Evolutionary conservation across 352 stramenopile genomes (phyloP), one percentile per base, ranked within the genome.

Genomic region (Globisporangium polare): DNA sequence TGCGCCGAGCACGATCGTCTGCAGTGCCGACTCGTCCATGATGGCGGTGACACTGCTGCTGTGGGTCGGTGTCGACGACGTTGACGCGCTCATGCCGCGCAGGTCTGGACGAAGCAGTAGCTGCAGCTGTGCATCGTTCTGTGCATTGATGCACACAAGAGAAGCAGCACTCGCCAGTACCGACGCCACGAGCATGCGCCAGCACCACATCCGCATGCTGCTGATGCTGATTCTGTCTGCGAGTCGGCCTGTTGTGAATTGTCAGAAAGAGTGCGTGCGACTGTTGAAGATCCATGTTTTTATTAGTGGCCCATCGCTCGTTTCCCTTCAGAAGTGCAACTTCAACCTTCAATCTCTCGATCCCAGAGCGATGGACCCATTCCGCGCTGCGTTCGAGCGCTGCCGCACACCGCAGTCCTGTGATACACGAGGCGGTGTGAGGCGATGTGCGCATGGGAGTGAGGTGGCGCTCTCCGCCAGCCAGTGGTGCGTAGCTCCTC

Each of bases 1-100:
- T 26, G 67, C 75, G 9, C 71, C 75, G 22, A 71, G 37, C 29
- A 76, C 54, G 37, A 84, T 74, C 18, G 58, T 65, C 37, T 74
- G 64, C 53, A 75, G 73, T 13, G 75, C 54, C 3, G 49, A 60
- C 24, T 59, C 51, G 55, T 78, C 65, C n/a, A 81, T 46, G 12
- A 63, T 7, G 20, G 65, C 8, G 15, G 7, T 26, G 47, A 33
- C n/a, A n/a, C n/a, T 33, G 9, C 12, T 24, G 13, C 9, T 55
- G 45, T 31, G 18, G 26, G 24, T 37, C 39, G 22, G 35, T 46
- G 29, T 24, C 20, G 42, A 58, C 17, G 50, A 42, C n/a, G n/a
- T n/a, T 18, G 29, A 27, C 50, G n/a, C 27, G 12, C 27, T 42
- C n/a, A 27, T 56, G 22, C 51, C 46, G 5, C 54, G 47, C 47